Conservation (phyloP, 2,329 filamentous ascomycete species). For the Beauveria sp. region DNA sequence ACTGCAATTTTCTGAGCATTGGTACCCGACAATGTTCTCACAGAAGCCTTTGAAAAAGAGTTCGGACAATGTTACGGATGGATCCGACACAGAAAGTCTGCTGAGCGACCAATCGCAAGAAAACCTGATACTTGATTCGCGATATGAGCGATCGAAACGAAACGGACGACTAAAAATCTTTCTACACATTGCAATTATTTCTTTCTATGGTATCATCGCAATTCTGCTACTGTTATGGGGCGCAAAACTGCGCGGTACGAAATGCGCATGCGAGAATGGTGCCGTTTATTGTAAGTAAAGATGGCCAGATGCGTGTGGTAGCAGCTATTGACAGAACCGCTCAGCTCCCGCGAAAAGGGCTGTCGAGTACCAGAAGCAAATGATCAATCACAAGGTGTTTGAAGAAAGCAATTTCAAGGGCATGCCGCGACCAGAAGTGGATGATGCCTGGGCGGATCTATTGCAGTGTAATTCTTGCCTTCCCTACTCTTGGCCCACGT, state of each 20-base stretch:
- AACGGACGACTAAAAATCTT: not conserved
- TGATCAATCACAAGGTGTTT: not conserved
- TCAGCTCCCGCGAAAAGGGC: slow-evolving; percentile 9
- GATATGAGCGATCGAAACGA: not conserved
- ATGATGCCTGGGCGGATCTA: slow-evolving; percentile 6
- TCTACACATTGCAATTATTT: not conserved
- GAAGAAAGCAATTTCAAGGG: slow-evolving; percentile 6
- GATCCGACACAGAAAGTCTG: slow-evolving; percentile 1
- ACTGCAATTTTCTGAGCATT: not conserved
- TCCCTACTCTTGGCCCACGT: not conserved
- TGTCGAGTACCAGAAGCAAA: slow-evolving; percentile 8
- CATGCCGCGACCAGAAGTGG: slow-evolving; percentile 6
- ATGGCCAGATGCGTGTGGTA: not conserved
- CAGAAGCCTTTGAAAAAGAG: not conserved
- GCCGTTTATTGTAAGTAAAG: slow-evolving; percentile 7
- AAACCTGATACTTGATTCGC: not conserved
- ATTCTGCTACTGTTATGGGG: slow-evolving; percentile 4
- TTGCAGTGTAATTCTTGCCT: not conserved
- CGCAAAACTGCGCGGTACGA: not conserved
- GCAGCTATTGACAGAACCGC: not conserved
- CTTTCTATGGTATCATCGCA: not conserved
- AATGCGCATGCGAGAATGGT: slow-evolving; percentile 1
- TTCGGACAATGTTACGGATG: not conserved
- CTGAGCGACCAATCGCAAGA: slow-evolving; percentile 6
- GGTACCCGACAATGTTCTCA: not conserved